Evolutionary conservation across 345 rosid species (phyloP).

Genomic region (Draba incana): DNA sequence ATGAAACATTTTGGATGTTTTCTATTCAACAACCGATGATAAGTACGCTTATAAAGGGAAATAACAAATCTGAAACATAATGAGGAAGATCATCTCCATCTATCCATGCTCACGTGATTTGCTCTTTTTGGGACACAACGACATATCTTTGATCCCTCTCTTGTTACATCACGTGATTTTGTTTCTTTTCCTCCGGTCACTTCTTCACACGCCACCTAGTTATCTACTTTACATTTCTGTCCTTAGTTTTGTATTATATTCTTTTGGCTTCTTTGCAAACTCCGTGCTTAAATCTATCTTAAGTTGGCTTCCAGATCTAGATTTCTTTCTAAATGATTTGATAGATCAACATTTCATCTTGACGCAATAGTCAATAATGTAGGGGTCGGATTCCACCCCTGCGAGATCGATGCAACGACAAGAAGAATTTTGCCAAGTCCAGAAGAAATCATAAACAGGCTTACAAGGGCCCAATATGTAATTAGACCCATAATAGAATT

Average conservation of each 20-base stretch:
- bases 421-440: too few relatives aligned
- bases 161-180: constrained; percentile 20
- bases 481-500: too few relatives aligned
- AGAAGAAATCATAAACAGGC: too few relatives aligned
- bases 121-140: constrained; percentile 1
- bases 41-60: too few relatives aligned
- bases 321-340: background rate
- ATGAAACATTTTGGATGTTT: too few relatives aligned
- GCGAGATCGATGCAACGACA: too few relatives aligned
- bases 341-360: background rate
- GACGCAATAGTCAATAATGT: too few relatives aligned
- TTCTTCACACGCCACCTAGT: background rate
- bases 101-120: background rate
- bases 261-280: background rate
- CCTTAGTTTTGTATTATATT: background rate
- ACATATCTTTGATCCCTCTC: constrained; percentile 1
- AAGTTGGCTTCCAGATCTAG: background rate
- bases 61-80: too few relatives aligned
- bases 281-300: background rate
- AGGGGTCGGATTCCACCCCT: too few relatives aligned
- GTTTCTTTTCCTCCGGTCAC: background rate
- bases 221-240: background rate
- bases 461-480: too few relatives aligned
- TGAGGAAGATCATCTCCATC: too few relatives aligned
- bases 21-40: too few relatives aligned